Evolutionary conservation across 129 eudicot genomes (phyloP).

Genomic region (Dittrichia graveolens): DNA sequence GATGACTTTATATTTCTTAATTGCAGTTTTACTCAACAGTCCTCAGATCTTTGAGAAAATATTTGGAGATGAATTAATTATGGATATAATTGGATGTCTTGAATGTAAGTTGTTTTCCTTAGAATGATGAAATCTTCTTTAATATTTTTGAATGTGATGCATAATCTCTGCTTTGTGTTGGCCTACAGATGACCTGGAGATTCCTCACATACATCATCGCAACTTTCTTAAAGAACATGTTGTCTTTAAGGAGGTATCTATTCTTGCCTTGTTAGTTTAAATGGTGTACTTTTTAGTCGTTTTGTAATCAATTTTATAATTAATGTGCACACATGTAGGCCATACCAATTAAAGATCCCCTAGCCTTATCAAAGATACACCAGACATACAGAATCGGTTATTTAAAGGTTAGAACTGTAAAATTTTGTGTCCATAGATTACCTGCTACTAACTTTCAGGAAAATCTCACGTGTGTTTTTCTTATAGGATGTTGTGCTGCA

Average conservation of each 20-base stretch:
- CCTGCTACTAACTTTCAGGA: background rate
- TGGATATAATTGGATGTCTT: conserved; percentile 88
- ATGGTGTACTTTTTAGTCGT: background rate
- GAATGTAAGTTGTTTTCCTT: conserved; percentile 65
- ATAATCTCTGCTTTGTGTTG: conserved; percentile 27
- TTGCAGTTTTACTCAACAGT: conserved; percentile 81
- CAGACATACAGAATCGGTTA: conserved; percentile 88
- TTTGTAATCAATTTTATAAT: conserved; percentile 1
- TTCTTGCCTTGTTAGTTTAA: background rate
- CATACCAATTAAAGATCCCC: conserved; percentile 86
- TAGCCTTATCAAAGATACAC: conserved; percentile 82
- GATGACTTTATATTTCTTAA: conserved; percentile 9
- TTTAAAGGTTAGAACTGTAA: conserved; percentile 57
- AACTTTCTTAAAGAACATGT: conserved; percentile 77
- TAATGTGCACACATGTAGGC: conserved; percentile 48
- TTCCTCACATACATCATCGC: conserved; percentile 71
- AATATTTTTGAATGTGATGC: background rate
- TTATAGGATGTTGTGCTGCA: conserved; percentile 82
- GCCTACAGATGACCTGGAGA: conserved; percentile 68
- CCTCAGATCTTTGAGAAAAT: conserved; percentile 83
- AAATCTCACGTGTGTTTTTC: conserved; percentile 19
- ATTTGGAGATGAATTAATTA: conserved; percentile 76
- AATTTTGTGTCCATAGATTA: background rate
- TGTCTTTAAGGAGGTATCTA: conserved; percentile 83
- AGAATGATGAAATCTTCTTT: background rate